phyloP scores from a whole-genome alignment of 2,329 filamentous ascomycete genomes.

The Conoideocrella luteorostrata region DNA sequence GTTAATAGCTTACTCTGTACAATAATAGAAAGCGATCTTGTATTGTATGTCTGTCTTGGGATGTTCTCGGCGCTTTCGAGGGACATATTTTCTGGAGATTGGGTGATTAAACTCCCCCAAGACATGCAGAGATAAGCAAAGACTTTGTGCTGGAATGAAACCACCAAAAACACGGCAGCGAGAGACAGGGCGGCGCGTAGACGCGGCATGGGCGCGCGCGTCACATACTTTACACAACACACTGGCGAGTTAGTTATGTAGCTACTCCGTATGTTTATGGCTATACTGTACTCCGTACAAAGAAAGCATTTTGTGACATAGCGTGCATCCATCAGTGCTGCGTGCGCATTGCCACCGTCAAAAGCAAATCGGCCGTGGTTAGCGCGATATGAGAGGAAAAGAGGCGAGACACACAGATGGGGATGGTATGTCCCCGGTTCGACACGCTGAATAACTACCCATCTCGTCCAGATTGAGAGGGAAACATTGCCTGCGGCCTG shows the following conservation, averaged over 20 bases:
- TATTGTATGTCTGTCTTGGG: too few species aligned
- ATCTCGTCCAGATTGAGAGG: not conserved
- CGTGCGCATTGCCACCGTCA: not conserved
- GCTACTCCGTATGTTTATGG: too few species aligned
- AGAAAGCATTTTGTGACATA: not conserved
- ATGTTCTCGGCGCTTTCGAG: too few species aligned
- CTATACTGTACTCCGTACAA: too few species aligned
- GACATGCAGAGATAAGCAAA: slow-evolving; percentile 1
- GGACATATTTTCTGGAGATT: not conserved
- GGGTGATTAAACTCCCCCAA: not conserved
- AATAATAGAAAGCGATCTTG: too few species aligned
- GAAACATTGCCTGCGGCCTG: too few species aligned
- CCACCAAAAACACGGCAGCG: not conserved
- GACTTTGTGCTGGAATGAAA: slow-evolving; percentile 3
- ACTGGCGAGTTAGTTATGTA: too few species aligned
- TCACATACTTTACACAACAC: too few species aligned
- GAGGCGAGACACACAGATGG: not conserved
- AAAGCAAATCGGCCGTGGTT: not conserved
- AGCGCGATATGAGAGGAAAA: not conserved
- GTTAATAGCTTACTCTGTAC: too few species aligned
- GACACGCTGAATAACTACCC: not conserved
- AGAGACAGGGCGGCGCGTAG: not conserved
- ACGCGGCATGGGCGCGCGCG: too few species aligned
- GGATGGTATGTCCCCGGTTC: slow-evolving; percentile 3
- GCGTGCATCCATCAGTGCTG: too few species aligned